These are phyloP conservation scores for Cyclotella kingstonii DNA, from an alignment of 108 stramenopile species.

Conservation along the genomic window DNA sequence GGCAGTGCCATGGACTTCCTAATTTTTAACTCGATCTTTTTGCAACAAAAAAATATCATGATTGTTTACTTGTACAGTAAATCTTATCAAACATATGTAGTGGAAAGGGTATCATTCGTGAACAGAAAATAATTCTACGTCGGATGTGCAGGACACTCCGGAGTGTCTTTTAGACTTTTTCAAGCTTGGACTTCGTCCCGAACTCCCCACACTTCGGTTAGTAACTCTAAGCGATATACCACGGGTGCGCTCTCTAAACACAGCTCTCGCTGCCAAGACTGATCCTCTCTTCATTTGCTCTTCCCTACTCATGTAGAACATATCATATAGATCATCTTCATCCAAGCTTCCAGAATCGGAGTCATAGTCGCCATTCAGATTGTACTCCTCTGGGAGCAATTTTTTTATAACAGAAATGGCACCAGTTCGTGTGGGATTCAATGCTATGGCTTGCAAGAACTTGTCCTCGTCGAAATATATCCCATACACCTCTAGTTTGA, in stretches of 20 bases:
- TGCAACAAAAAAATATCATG: conserved; percentile 6
- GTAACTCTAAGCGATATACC: background rate
- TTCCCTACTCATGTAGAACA: conserved; percentile 35
- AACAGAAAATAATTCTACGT: too few relatives aligned
- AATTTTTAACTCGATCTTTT: too few relatives aligned
- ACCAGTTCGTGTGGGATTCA: conserved; percentile 27
- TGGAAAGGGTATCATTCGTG: too few relatives aligned
- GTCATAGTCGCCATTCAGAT: background rate
- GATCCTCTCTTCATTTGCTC: conserved; percentile 16
- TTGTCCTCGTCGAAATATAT: conserved; percentile 36
- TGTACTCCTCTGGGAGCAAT: conserved; percentile 22
- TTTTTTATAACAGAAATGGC: conserved; percentile 21
- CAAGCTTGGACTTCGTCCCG: background rate
- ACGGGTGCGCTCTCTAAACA: background rate
- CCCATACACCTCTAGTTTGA: conserved; percentile 47
- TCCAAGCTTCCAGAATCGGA: conserved; percentile 16
- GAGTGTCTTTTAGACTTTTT: background rate
- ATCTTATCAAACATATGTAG: background rate
- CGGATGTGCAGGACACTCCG: too few relatives aligned
- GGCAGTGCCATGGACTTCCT: conserved; percentile 78
- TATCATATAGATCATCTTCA: conserved; percentile 38
- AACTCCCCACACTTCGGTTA: background rate
- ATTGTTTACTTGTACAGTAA: background rate
- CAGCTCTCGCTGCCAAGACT: conserved; percentile 6
- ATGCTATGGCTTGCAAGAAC: conserved; percentile 30